A percentile compares a stretch with the other conserved stretches of the same genome.
Conservation (phyloP, 2,329 filamentous ascomycete species). For the Scytalidium sp. region DNA sequence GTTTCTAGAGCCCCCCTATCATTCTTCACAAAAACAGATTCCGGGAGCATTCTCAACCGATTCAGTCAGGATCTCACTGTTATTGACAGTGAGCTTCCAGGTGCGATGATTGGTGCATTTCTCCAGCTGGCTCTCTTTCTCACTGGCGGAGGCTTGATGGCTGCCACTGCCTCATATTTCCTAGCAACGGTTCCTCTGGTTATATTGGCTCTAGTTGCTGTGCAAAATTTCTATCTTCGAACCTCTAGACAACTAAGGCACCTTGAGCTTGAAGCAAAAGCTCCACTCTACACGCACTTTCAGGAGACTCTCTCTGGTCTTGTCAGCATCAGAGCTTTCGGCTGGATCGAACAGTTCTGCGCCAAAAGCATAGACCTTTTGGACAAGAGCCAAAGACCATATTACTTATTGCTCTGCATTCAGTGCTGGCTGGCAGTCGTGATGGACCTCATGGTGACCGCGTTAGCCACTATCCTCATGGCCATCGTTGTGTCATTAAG, state of each 20-base stretch:
- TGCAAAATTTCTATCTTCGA: constrained; percentile 39
- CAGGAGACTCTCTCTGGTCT: constrained; percentile 39
- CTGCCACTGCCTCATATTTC: constrained; percentile 30
- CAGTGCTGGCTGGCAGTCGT: constrained; percentile 42
- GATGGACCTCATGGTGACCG: constrained; percentile 39
- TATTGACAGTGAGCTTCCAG: constrained; percentile 24
- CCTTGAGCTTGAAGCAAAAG: constrained; percentile 37
- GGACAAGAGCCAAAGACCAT: constrained; percentile 40
- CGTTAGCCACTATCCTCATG: constrained; percentile 35
- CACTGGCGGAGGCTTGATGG: too few relatives aligned
- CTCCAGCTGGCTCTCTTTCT: too few relatives aligned
- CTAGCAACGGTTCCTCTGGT: constrained; percentile 38
- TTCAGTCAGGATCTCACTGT: constrained; percentile 41
- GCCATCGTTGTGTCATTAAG: too few relatives aligned
- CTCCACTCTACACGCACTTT: constrained; percentile 42
- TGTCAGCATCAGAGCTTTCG: constrained; percentile 40
- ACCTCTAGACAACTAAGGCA: constrained; percentile 44
- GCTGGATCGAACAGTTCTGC: too few relatives aligned
- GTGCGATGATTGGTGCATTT: constrained; percentile 4
- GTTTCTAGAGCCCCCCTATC: constrained; percentile 37
- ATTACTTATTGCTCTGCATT: constrained; percentile 40
- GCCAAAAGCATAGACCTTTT: too few relatives aligned
- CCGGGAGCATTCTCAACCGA: constrained; percentile 38
- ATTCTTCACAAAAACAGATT: constrained; percentile 40
- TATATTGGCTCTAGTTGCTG: too few relatives aligned